Conservation (phyloP, 495 filamentous ascomycete genomes). For the Glonium stellatum region DNA sequence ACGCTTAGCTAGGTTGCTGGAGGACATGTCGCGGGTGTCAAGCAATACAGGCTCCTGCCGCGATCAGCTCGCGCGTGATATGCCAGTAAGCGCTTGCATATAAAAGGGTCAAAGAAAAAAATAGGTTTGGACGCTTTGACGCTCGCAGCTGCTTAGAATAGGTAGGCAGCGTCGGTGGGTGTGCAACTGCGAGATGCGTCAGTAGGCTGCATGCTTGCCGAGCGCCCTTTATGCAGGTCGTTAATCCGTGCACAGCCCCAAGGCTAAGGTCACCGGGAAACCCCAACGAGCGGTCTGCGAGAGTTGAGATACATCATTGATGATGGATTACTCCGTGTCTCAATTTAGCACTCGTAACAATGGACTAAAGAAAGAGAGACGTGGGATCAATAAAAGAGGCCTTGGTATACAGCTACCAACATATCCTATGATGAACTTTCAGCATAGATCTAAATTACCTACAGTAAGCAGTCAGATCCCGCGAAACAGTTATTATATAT, state of each 20-base stretch:
- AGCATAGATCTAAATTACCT: background rate
- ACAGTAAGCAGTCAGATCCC: background rate
- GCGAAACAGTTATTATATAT: background rate
- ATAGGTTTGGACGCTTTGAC: background rate
- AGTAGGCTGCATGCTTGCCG: constrained; percentile 5
- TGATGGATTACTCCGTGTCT: background rate
- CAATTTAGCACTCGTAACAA: background rate
- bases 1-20: background rate
- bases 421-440: background rate
- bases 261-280: background rate
- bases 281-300: background rate
- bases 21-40: background rate
- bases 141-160: background rate
- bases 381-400: background rate
- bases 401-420: background rate
- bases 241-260: constrained; percentile 1
- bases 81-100: constrained; percentile 3
- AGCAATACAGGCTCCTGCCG: background rate
- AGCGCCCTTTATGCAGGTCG: constrained; percentile 2
- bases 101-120: background rate
- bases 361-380: background rate
- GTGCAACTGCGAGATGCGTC: background rate
- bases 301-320: background rate
- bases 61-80: constrained; percentile 1
- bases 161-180: background rate